These are phyloP conservation scores for Clarkia xantiana DNA, from an alignment of 345 rosid genomes.

Conservation along the genomic window DNA sequence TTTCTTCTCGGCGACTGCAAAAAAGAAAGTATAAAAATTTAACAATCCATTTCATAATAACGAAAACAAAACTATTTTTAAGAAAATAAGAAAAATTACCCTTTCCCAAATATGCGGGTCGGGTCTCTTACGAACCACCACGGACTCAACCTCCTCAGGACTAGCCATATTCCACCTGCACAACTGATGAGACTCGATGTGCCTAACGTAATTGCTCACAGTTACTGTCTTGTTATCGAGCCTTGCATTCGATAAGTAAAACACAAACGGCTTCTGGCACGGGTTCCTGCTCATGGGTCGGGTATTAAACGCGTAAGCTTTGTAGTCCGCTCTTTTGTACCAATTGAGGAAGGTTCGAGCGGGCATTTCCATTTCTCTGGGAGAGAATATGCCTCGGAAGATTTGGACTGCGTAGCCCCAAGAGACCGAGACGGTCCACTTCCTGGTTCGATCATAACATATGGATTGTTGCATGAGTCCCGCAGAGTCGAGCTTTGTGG, in stretches of 20 bases:
- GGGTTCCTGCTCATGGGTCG: constrained; percentile 74
- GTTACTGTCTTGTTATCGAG: constrained; percentile 34
- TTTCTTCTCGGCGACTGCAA: constrained; percentile 79
- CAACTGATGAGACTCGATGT: constrained; percentile 35
- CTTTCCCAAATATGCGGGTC: constrained; percentile 69
- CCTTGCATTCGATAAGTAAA: constrained; percentile 37
- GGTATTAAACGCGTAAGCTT: constrained; percentile 87
- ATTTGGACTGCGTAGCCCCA: constrained; percentile 92
- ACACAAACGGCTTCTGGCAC: constrained; percentile 88
- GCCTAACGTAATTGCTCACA: constrained; percentile 44
- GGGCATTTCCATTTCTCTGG: constrained; percentile 94
- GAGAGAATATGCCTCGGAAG: constrained; percentile 69
- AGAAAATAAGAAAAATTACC: constrained; percentile 27
- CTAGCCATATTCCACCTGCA: constrained; percentile 79
- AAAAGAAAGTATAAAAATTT: neutral
- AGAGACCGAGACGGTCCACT: constrained; percentile 79
- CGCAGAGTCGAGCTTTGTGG: constrained; percentile 68
- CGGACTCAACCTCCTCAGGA: constrained; percentile 30
- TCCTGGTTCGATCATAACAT: constrained; percentile 56
- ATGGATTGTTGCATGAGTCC: constrained; percentile 86
- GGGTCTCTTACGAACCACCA: constrained; percentile 50
- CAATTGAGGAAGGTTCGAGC: constrained; percentile 87
- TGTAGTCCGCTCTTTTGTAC: constrained; percentile 84
- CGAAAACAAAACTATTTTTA: no score
- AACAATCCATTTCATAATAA: no score